Percentiles rank a stretch among this genome's conserved stretches.
phyloP scores from a whole-genome alignment of 2,329 filamentous ascomycete genomes.

The Nemania bipapillata region DNA sequence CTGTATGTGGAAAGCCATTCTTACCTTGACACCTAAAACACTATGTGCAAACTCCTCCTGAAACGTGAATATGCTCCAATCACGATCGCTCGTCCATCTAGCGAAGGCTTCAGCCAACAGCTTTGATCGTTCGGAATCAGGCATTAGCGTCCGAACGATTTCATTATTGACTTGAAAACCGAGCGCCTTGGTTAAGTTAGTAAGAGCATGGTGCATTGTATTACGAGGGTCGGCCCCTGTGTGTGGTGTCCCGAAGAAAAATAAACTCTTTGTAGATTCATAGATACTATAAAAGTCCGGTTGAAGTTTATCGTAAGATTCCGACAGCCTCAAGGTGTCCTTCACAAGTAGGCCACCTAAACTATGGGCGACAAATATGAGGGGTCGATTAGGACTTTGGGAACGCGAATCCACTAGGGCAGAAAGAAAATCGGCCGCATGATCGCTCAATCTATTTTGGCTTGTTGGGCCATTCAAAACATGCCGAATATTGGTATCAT shows the following conservation, averaged over 20 bases:
- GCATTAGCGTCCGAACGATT: constrained; percentile 27
- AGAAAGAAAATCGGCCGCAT: constrained; percentile 26
- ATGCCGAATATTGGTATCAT: constrained; percentile 32
- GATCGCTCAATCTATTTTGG: constrained; percentile 20
- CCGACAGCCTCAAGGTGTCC: constrained; percentile 25
- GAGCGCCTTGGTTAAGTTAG: not conserved
- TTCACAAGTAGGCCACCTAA: constrained; percentile 33
- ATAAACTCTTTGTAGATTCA: constrained; percentile 14
- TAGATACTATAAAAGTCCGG: constrained; percentile 13
- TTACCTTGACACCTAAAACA: constrained; percentile 19
- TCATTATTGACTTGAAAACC: constrained; percentile 24
- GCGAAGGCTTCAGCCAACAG: not conserved
- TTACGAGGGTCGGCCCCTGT: constrained; percentile 29
- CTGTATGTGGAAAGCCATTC: not conserved
- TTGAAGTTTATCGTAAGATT: constrained; percentile 10
- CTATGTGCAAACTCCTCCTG: constrained; percentile 27
- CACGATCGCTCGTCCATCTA: constrained; percentile 11
- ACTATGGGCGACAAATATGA: constrained; percentile 33
- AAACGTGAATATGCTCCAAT: constrained; percentile 33
- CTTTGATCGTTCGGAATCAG: not conserved
- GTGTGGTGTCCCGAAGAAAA: constrained; percentile 36
- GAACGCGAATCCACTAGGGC: constrained; percentile 5
- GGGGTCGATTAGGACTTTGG: not conserved
- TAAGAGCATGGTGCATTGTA: not conserved
- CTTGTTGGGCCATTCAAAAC: constrained; percentile 15